Percentiles rank a stretch among this genome's conserved stretches.
phyloP scores from a whole-genome alignment of 768 basidiomycete species.

The Podaxis pistillaris region DNA sequence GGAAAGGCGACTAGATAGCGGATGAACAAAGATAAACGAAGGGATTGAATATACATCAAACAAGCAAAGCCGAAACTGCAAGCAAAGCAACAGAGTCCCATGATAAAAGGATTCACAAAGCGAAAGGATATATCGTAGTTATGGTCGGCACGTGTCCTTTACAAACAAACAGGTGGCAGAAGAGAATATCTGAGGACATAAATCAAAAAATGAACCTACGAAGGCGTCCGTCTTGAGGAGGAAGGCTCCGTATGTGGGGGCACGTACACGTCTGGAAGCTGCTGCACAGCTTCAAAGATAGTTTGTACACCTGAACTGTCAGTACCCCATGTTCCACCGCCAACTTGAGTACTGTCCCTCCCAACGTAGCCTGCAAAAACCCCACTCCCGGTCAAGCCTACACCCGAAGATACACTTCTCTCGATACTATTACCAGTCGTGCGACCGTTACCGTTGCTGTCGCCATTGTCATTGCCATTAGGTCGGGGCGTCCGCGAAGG shows the following conservation, averaged over 20 bases:
- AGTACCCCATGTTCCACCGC: slow-evolving; percentile 3
- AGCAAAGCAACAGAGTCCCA: too few relatives aligned
- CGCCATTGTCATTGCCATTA: not conserved
- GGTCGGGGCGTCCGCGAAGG: not conserved
- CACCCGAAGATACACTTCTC: not conserved
- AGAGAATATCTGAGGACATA: not conserved
- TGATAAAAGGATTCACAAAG: too few relatives aligned
- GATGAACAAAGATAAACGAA: too few relatives aligned
- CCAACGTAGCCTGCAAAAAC: not conserved
- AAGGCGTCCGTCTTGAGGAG: slow-evolving; percentile 1
- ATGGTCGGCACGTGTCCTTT: not conserved
- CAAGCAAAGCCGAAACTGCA: too few relatives aligned
- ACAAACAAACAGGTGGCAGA: not conserved
- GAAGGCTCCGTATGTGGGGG: not conserved
- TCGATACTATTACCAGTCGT: not conserved
- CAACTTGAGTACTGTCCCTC: not conserved
- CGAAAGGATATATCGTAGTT: too few relatives aligned
- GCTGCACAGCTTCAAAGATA: slow-evolving; percentile 4
- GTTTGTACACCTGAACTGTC: slow-evolving; percentile 9
- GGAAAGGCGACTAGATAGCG: too few relatives aligned
- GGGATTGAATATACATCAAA: too few relatives aligned
- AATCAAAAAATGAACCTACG: not conserved
- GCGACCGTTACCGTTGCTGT: not conserved
- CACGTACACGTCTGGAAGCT: not conserved
- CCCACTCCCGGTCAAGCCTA: not conserved